Evolutionary conservation across 768 basidiomycete species (phyloP).

Genomic region (Termitomyces sp.): DNA sequence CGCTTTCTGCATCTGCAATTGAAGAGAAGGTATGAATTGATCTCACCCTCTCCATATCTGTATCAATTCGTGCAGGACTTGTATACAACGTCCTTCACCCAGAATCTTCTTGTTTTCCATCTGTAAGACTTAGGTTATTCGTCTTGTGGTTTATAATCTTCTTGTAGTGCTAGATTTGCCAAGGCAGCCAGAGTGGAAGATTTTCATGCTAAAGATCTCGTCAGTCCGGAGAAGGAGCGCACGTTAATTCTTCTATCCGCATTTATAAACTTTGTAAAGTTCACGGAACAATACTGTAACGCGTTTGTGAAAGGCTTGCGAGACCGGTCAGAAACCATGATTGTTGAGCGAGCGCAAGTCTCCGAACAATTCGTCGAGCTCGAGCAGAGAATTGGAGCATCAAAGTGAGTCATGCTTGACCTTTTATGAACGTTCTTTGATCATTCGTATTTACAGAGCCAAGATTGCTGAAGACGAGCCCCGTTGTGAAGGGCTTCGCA

Average conservation of each 20-base stretch:
- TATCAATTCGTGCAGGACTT: conserved; percentile 46
- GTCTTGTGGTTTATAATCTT: conserved; percentile 1
- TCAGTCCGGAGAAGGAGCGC: conserved; percentile 66
- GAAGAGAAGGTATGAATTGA: conserved; percentile 42
- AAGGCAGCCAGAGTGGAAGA: conserved; percentile 68
- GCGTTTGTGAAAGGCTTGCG: conserved; percentile 57
- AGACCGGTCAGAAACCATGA: conserved; percentile 48
- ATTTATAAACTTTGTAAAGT: conserved; percentile 92
- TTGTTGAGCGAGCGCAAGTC: conserved; percentile 58
- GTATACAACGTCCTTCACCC: conserved; percentile 50
- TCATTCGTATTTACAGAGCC: conserved; percentile 31
- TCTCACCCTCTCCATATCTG: background rate
- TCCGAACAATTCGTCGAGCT: conserved; percentile 40
- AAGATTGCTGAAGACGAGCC: conserved; percentile 69
- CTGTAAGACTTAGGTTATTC: conserved; percentile 37
- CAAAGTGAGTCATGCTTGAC: conserved; percentile 42
- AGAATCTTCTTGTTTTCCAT: conserved; percentile 65
- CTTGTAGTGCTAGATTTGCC: conserved; percentile 58
- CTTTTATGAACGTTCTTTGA: background rate
- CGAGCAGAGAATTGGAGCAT: conserved; percentile 42
- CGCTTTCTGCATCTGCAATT: conserved; percentile 43
- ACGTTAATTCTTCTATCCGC: conserved; percentile 75
- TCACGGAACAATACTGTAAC: conserved; percentile 67
- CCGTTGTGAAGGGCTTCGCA: conserved; percentile 49
- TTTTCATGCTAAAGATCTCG: conserved; percentile 72